Percentiles rank a stretch among this genome's conserved stretches.
These are phyloP conservation scores for Candolleomyces aberdarensis DNA, from an alignment of 768 basidiomycete species.

Conservation along the genomic window DNA sequence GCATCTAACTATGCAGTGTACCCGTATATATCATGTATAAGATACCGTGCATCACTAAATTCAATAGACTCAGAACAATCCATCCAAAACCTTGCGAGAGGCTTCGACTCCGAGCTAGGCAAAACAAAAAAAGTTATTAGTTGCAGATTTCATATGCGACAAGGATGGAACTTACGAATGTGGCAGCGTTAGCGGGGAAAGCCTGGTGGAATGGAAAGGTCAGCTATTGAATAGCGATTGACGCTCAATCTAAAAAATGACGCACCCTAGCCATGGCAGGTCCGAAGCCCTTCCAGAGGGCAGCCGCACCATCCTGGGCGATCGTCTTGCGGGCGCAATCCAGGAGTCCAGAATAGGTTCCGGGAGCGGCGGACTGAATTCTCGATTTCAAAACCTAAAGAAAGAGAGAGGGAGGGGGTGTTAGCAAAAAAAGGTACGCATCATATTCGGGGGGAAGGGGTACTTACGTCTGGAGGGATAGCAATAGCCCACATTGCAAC, in stretches of 20 bases:
- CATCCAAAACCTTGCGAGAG: conserved; percentile 80
- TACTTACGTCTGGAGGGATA: conserved; percentile 91
- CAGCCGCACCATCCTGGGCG: conserved; percentile 78
- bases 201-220: conserved; percentile 50
- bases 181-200: conserved; percentile 96
- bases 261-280: conserved; percentile 92
- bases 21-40: neutral
- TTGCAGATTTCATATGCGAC: neutral
- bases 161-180: conserved; percentile 62
- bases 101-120: conserved; percentile 87
- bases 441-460: neutral
- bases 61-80: conserved; percentile 41
- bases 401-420: neutral
- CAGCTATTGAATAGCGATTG: neutral
- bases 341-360: conserved; percentile 92
- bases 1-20: neutral
- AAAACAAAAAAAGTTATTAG: conserved; percentile 7
- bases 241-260: conserved; percentile 7
- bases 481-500: conserved; percentile 98
- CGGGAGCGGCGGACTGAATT: conserved; percentile 93
- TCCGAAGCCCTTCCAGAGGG: conserved; percentile 96
- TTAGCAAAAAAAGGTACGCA: neutral
- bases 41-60: neutral
- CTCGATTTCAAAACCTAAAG: conserved; percentile 90
- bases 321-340: conserved; percentile 94